Percentiles rank a stretch among this genome's conserved stretches.
phyloP scores from a whole-genome alignment of 2,329 filamentous ascomycete genomes.

The Calycina marina region DNA sequence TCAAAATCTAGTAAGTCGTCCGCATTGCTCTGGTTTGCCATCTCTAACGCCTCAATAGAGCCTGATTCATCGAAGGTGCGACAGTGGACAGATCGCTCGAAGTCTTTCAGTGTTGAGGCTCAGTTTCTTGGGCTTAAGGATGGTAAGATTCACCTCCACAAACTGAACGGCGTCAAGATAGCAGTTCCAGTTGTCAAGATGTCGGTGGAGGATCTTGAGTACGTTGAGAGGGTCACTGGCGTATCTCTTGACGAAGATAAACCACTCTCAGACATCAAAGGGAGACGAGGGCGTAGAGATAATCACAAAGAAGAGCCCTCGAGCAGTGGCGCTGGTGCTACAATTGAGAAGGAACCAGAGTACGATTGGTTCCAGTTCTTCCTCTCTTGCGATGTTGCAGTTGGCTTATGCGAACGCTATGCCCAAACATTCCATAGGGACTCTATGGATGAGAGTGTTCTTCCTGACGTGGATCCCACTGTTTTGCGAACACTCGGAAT shows the following conservation, averaged over 20 bases:
- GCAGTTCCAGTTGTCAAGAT: slow-evolving; percentile 92
- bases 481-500: slow-evolving; percentile 80
- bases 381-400: slow-evolving; percentile 77
- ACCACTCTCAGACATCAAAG: slow-evolving; percentile 71
- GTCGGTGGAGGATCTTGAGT: slow-evolving; percentile 89
- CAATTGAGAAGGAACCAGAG: slow-evolving; percentile 53
- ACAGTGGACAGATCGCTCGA: slow-evolving; percentile 88
- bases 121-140: slow-evolving; percentile 91
- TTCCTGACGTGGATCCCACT: slow-evolving; percentile 76
- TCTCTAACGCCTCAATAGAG: slow-evolving; percentile 34
- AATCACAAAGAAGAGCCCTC: slow-evolving; percentile 15
- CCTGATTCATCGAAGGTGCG: slow-evolving; percentile 72
- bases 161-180: slow-evolving; percentile 96
- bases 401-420: slow-evolving; percentile 88
- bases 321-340: slow-evolving; percentile 37
- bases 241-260: slow-evolving; percentile 85
- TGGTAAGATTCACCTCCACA: slow-evolving; percentile 94
- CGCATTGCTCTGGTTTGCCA: background rate
- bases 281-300: slow-evolving; percentile 16
- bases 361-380: slow-evolving; percentile 99
- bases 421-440: slow-evolving; percentile 78
- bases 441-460: slow-evolving; percentile 87
- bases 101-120: slow-evolving; percentile 93
- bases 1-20: slow-evolving; percentile 56
- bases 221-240: slow-evolving; percentile 78